Base-by-base conservation (phyloP, 2,329 filamentous ascomycete genomes). In the Acrocalymma vagum region DNA sequence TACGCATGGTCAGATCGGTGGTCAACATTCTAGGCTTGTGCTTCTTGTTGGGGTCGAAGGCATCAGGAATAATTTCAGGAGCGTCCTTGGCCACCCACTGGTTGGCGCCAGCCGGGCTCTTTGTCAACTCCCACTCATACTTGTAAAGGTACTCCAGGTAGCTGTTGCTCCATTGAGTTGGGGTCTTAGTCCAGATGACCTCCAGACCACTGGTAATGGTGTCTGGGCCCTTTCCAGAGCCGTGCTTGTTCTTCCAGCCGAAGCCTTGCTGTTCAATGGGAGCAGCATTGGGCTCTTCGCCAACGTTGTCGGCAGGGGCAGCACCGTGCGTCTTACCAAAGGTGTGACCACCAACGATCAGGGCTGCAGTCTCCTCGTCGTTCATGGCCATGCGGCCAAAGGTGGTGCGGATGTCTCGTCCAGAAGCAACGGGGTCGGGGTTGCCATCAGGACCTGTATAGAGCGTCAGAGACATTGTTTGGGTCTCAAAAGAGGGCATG, bases 321-420 rank as follows among this genome's bases (percentile, higher is more conserved):
- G 88, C 87, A 57, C 88, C 88, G 70, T 92, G 88, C 0, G 87
- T 89, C 81, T 92, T 92, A 60, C 88, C 88, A 57, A 92, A 89
- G 17, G 83, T 79, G 76, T 92, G 88, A 25, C 88, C 88, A 62
- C 88, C 88, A 25, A 85, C 85, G 63, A 92, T 91, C 29, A 92
- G 74, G 10, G 88, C 87, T 38, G 88, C 87, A 0, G 88, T 92
- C 77, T 92, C 88, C 71, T 88, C 84, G 63, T 91, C 86, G 63
- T 88, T 83, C 88, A 92, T 91, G 48, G 84, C 87, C 87, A 92
- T 91, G 67, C 87, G 86, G 50, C 78, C 78, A 56, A 91, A 92
- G 13, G 88, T 89, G 43, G 77, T 79, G 51, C 86, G 86, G 63
- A 91, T 91, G 59, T 92, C 88, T 42, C 78, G 72, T 27, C 83